Evolutionary conservation across 2,329 filamentous ascomycete species (phyloP).

Genomic region (Teratosphaeria destructans): DNA sequence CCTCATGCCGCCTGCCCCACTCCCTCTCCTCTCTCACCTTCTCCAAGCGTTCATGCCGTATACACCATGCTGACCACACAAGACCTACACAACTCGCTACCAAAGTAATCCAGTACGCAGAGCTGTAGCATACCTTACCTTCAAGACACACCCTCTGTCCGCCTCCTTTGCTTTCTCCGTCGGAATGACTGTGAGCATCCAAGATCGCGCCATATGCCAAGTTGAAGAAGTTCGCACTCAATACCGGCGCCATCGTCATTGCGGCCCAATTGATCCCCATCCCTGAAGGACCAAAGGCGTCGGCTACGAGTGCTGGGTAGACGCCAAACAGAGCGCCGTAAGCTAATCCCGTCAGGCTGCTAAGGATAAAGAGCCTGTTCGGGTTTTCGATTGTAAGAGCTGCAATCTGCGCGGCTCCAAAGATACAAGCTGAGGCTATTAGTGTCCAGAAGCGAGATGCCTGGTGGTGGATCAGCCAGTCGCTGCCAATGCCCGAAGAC

Average conservation of each 20-base stretch:
- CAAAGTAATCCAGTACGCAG: conserved; percentile 72
- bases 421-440: conserved; percentile 64
- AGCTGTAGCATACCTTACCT: conserved; percentile 68
- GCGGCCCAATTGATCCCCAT: conserved; percentile 93
- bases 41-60: conserved; percentile 31
- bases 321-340: conserved; percentile 94
- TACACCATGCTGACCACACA: conserved; percentile 58
- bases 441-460: conserved; percentile 88
- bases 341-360: conserved; percentile 71
- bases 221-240: conserved; percentile 88
- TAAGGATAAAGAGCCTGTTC: conserved; percentile 64
- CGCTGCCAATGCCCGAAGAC: conserved; percentile 68
- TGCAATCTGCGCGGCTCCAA: conserved; percentile 66
- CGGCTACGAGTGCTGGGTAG: conserved; percentile 74
- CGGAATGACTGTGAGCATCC: conserved; percentile 64
- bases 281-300: conserved; percentile 82
- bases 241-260: conserved; percentile 80
- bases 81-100: conserved; percentile 60
- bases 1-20: conserved; percentile 6
- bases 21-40: conserved; percentile 10
- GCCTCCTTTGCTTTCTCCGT: conserved; percentile 41
- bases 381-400: conserved; percentile 70
- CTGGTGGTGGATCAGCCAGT: conserved; percentile 72
- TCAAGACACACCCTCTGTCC: conserved; percentile 60
- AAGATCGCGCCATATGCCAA: conserved; percentile 77